phyloP scores from a whole-genome alignment of 2,329 filamentous ascomycete species.

The Xylaria sp. region DNA sequence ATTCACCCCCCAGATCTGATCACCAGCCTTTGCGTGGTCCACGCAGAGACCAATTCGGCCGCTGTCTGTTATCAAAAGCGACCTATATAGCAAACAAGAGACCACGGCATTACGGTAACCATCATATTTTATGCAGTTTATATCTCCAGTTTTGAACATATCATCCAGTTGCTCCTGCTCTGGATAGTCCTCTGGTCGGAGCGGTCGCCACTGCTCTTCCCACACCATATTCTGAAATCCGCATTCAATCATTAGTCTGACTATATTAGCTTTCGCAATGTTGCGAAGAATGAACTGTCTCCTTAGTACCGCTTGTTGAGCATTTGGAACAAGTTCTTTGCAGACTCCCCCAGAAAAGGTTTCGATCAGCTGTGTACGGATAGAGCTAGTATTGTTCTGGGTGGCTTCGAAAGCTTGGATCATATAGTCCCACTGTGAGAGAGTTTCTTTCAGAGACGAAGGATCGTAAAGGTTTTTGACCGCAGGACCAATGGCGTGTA shows the following conservation, averaged over 20 bases:
- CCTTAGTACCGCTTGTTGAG: neutral
- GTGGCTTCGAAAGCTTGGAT: neutral
- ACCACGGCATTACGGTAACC: neutral
- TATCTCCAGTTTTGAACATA: neutral
- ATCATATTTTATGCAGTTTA: neutral
- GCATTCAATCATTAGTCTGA: neutral
- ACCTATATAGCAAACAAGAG: neutral
- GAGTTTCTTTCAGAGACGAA: neutral
- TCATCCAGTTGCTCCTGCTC: neutral
- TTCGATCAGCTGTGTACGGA: neutral
- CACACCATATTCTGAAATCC: neutral
- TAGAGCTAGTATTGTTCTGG: neutral
- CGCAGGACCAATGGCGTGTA: neutral
- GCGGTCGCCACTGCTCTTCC: neutral
- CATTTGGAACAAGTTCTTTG: neutral
- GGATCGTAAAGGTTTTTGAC: neutral
- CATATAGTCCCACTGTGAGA: neutral
- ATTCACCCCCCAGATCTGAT: neutral
- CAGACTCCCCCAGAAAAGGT: neutral
- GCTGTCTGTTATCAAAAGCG: neutral
- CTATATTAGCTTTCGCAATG: neutral
- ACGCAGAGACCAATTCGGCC: neutral
- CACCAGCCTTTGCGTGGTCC: neutral
- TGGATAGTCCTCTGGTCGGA: neutral
- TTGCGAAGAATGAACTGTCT: neutral